phyloP scores from a whole-genome alignment of 805 yeast genomes.

The Myxozyma vanderwaltii region DNA sequence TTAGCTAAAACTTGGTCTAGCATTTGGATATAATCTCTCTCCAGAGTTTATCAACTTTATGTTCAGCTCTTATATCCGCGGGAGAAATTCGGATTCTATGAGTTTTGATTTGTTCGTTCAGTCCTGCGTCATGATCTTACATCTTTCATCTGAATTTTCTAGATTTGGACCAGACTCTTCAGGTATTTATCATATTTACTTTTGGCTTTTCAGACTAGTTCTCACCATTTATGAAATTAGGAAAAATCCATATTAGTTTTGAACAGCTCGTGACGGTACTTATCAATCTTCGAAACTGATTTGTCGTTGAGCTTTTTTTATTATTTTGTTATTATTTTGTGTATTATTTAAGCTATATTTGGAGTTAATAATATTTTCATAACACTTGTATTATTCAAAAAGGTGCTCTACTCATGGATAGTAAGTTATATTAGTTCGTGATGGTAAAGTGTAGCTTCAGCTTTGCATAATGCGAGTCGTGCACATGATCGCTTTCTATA shows the following conservation, averaged over 20 bases:
- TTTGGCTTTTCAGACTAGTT: neutral
- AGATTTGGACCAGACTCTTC: constrained; percentile 67
- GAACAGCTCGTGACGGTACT: constrained; percentile 45
- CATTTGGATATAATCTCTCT: constrained; percentile 66
- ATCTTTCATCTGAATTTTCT: constrained; percentile 76
- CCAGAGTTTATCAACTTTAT: constrained; percentile 59
- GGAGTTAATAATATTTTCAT: no score
- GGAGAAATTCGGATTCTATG: constrained; percentile 44
- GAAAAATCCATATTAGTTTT: constrained; percentile 35
- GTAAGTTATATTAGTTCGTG: no score
- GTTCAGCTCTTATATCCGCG: constrained; percentile 50
- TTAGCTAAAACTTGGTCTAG: constrained; percentile 36
- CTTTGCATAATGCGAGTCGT: no score
- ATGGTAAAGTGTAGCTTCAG: no score
- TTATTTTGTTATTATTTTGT: no score
- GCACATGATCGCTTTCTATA: no score
- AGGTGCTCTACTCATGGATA: no score
- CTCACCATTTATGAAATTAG: constrained; percentile 33
- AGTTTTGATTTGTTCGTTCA: constrained; percentile 84
- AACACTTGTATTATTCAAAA: no score
- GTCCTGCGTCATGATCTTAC: constrained; percentile 71
- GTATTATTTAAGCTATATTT: no score
- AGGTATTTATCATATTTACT: neutral
- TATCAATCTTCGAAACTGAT: constrained; percentile 30
- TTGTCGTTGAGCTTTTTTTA: no score